Base-by-base conservation (phyloP, 306 rosid species). In the Purshia tridentata region DNA sequence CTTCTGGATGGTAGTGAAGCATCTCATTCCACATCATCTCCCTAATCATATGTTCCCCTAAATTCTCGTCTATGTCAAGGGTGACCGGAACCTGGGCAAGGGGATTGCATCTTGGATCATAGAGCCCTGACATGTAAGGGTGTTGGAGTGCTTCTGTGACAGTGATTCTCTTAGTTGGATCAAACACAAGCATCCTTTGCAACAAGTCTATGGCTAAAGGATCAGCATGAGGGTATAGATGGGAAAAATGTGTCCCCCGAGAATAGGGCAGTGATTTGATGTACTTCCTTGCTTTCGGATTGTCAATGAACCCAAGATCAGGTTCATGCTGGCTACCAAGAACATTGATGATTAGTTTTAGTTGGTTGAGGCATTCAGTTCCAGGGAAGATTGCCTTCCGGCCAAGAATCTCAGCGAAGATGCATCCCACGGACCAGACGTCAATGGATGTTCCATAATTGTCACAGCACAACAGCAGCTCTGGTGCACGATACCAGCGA, bases 401-500 rank as follows among this genome's bases (percentile, higher is more conserved):
- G 15, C 96, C 96, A 53, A 93, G 97, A 81, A 91, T 86, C 80
- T 93, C 97, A 68, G 96, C 96, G 71, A 93, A 93, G 78, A 93
- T 89, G 79, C 98, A 93, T 76, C 98, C 97, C 9, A 89, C 94
- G 23, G 96, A 91, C 98, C 98, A 93, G 11, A 91, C 84, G n/a
- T 91, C 97, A 15, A 93, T 91, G 54, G 96, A 91, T 52, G 93
- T 84, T 75, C 98, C 98, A 29, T 93, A 93, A 79, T 82, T 87
- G 83, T 89, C 91, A 73, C 93, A 89, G 71, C 90, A 68, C 51
- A 93, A 67, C 9, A 93, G 88, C 58, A 93, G 90, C 86, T 93
- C 98, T 0, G 97, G 98, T 8, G 98, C 97, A 6, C 98, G 96
- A 57, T 93, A 89, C 97, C 97, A 91, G 29, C 97, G 93, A 35